Evolutionary conservation across 352 stramenopile species (phyloP).

Genomic region (Aphanomyces astaci): DNA sequence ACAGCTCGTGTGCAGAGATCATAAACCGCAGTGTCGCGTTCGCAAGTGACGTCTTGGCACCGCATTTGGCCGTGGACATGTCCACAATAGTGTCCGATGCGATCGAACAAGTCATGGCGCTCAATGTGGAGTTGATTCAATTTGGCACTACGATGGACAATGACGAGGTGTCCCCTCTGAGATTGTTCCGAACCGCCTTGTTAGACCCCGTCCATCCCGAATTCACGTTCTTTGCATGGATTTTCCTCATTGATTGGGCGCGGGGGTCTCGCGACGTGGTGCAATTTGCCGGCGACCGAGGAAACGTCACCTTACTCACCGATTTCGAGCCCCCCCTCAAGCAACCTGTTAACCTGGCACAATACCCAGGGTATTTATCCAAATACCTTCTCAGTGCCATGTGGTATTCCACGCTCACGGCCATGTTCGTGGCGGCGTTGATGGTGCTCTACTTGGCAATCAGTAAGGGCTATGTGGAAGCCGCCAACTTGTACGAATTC

Average conservation of each 20-base stretch:
- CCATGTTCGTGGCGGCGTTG: not conserved
- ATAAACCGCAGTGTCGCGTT: too few species aligned
- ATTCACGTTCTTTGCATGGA: slow-evolving; percentile 6
- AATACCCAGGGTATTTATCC: too few species aligned
- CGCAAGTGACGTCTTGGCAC: too few species aligned
- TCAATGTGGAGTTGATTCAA: not conserved
- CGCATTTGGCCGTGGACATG: too few species aligned
- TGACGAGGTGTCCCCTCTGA: not conserved
- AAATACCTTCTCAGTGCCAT: too few species aligned
- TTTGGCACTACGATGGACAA: not conserved
- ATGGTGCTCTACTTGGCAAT: not conserved
- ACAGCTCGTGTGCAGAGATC: too few species aligned
- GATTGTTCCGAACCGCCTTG: not conserved
- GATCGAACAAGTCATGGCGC: too few species aligned
- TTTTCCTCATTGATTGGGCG: slow-evolving; percentile 3
- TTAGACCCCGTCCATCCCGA: not conserved
- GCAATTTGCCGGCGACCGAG: not conserved
- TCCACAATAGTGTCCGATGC: too few species aligned
- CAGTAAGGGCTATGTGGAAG: not conserved
- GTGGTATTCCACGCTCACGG: too few species aligned
- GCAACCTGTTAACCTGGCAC: not conserved
- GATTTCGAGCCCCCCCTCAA: not conserved
- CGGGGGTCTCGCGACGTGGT: not conserved
- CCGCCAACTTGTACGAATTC: slow-evolving; percentile 2
- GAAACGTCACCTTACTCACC: not conserved